Base-by-base conservation (phyloP, 352 stramenopile genomes). In the Thraustotheca clavata region DNA sequence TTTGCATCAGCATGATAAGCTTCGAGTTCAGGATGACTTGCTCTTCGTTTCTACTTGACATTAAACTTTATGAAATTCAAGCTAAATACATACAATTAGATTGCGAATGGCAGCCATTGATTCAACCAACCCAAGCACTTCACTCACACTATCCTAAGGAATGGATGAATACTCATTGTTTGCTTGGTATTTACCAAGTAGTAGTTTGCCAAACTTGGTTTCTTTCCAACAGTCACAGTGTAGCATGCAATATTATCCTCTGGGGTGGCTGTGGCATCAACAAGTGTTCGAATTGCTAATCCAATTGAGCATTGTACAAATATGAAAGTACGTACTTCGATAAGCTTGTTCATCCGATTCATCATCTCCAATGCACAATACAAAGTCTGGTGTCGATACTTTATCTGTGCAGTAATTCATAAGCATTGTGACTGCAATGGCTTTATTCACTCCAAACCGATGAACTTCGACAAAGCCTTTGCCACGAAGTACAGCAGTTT, bases 191-290 rank as follows among this genome's bases (percentile, higher is more conserved):
- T 18, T 67, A 89, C 80, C 60, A 99, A 75, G 69, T 98, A 99
- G 67, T 82, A 96, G 38, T 95, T 86, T n/a, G 97, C 97, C 40
- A 81, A 83, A 69, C 88, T 98, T 1, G 96, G 96, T 69, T 99
- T 99, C 77, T 98, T 98, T 1, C 96, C 96, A 2, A 99, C 94
- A 0, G 95, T 98, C 63, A 88, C 96, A 0, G 96, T 98, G 60
- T 52, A 97, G 89, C 5, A 94, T 94, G 68, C 54, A 80, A 59
- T 1, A 80, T 38, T 22, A 62, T 40, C 3, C 68, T 49, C 4
- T 83, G 72, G n/a, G n/a, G n/a, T 52, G 9, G n/a, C n/a, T 14
- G 9, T 52, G 4, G 69, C 52, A 20, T 76, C 72, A 0, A 73
- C 71, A 46, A 79, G 76, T 24, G 71, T 27, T 22, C 81, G 71